A percentile compares a stretch with the other conserved stretches of the same genome.
Conservation (phyloP, 2,329 filamentous ascomycete genomes). For the Colletotrichum noveboracense region DNA sequence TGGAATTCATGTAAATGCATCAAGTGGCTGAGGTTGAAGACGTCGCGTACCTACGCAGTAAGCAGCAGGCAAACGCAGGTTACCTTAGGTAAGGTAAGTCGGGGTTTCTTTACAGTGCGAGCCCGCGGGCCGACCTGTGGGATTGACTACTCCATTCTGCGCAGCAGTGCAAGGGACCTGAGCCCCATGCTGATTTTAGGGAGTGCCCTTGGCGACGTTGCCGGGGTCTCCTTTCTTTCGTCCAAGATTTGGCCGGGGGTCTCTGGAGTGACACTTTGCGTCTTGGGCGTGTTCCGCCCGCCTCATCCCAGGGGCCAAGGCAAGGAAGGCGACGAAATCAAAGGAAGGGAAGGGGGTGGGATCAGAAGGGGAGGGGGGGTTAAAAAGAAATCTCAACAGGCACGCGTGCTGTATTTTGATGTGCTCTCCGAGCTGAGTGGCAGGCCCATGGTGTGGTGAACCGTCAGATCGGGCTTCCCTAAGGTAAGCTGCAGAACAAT, state of each 20-base stretch:
- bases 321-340: neutral
- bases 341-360: neutral
- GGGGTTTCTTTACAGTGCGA: neutral
- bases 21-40: neutral
- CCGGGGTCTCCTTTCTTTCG: slow-evolving; percentile 9
- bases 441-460: neutral
- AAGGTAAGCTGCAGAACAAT: neutral
- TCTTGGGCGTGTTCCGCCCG: slow-evolving; percentile 4
- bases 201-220: neutral
- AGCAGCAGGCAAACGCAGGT: neutral
- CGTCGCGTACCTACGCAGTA: neutral
- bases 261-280: slow-evolving; percentile 8
- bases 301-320: slow-evolving; percentile 9
- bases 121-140: neutral
- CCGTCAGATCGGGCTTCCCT: neutral
- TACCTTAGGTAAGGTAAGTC: neutral
- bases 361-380: neutral
- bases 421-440: neutral
- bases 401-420: neutral
- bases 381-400: neutral
- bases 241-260: neutral
- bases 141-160: neutral
- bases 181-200: neutral
- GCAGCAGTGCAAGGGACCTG: neutral
- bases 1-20: too few relatives aligned